A percentile compares a stretch with the other conserved stretches of the same genome.
Conservation (phyloP, 331 rosid species). For the Malus hybrid region DNA sequence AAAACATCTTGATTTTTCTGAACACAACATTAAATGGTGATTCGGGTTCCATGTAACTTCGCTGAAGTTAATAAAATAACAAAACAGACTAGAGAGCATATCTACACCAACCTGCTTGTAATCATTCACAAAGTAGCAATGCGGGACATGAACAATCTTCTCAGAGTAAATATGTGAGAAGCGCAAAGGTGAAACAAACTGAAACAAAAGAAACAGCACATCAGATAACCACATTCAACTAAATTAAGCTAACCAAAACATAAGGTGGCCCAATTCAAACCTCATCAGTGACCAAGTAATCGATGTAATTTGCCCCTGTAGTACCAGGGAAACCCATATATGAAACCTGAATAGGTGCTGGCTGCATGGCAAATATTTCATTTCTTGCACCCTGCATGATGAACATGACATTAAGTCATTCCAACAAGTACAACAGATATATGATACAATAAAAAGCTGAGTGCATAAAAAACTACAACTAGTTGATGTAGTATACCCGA, state of each 20-base stretch:
- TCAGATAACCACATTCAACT: neutral
- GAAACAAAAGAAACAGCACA: constrained; percentile 21
- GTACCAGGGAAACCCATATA: constrained; percentile 99
- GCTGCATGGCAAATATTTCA: constrained; percentile 98
- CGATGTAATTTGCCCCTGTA: constrained; percentile 87
- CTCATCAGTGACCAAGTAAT: constrained; percentile 95
- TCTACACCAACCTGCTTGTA: constrained; percentile 75
- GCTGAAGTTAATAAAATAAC: neutral
- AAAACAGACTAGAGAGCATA: neutral
- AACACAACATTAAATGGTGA: constrained; percentile 5
- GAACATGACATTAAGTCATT: neutral
- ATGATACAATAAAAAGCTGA: neutral
- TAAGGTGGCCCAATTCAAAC: constrained; percentile 24
- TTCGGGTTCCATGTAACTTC: neutral
- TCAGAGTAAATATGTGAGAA: constrained; percentile 86
- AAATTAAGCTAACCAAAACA: neutral
- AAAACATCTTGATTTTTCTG: constrained; percentile 90
- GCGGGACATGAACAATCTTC: constrained; percentile 94
- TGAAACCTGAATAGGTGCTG: constrained; percentile 98
- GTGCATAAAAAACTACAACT: neutral
- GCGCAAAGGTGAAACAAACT: constrained; percentile 89
- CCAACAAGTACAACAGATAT: neutral
- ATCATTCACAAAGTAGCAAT: constrained; percentile 96
- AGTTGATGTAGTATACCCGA: neutral
- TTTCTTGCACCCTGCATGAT: constrained; percentile 85